Evolutionary conservation across 2,329 filamentous ascomycete genomes (phyloP).

Genomic region (Arthrobotrys entomopaga): DNA sequence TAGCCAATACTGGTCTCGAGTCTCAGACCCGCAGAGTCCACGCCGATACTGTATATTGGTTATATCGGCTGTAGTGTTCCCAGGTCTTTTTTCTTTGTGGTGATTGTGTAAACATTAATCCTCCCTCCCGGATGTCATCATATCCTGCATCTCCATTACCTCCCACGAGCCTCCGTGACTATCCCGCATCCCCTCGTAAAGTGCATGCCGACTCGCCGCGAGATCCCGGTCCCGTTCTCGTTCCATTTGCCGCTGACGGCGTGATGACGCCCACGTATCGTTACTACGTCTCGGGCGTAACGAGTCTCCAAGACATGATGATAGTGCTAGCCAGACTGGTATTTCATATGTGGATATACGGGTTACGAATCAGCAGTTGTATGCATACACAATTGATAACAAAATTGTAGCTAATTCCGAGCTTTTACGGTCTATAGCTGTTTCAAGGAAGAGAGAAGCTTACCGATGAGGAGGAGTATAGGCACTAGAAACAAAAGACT

Average conservation of each 20-base stretch:
- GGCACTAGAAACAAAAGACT: constrained; percentile 57
- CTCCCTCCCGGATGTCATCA: constrained; percentile 35
- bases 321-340: constrained; percentile 60
- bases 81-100: background rate
- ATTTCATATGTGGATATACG: too few relatives aligned
- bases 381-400: too few relatives aligned
- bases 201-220: constrained; percentile 55
- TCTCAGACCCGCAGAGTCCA: too few relatives aligned
- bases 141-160: constrained; percentile 59
- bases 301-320: constrained; percentile 60
- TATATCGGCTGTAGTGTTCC: too few relatives aligned
- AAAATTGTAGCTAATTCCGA: background rate
- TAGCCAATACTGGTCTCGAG: too few relatives aligned
- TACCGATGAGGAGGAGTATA: constrained; percentile 59
- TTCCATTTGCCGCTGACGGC: constrained; percentile 55
- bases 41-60: too few relatives aligned
- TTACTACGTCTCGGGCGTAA: constrained; percentile 50
- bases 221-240: constrained; percentile 38
- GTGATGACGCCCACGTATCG: constrained; percentile 45
- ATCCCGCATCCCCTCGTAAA: constrained; percentile 60
- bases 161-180: constrained; percentile 60
- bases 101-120: constrained; percentile 56
- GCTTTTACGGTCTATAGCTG: background rate
- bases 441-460: constrained; percentile 9
- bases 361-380: too few relatives aligned